Percentiles rank a stretch among this genome's conserved stretches.
Conservation (phyloP, 1,139 yeast genomes). For the Hemisphaericaspora lyxosophila region DNA sequence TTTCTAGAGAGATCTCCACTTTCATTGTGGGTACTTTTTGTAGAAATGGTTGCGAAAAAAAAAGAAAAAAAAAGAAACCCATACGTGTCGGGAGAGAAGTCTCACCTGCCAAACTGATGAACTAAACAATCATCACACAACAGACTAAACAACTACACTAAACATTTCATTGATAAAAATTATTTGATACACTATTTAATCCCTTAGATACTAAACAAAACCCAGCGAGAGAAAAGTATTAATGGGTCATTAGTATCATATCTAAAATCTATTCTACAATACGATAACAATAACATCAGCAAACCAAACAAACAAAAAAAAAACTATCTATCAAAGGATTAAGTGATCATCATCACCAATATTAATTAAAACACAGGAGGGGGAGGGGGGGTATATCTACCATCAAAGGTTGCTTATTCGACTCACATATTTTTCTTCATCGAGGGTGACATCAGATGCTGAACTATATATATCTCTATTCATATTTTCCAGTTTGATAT, state of each 20-base stretch:
- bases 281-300: too few species aligned
- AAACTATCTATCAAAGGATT: background rate
- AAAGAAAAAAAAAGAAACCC: background rate
- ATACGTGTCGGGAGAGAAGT: too few species aligned
- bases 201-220: background rate
- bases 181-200: background rate
- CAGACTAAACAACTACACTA: too few species aligned
- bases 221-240: background rate
- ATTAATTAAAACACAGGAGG: too few species aligned
- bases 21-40: background rate
- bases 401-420: constrained; percentile 1
- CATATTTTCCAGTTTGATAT: constrained; percentile 4
- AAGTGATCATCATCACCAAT: too few species aligned
- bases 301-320: constrained; percentile 1
- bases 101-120: too few species aligned
- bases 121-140: too few species aligned
- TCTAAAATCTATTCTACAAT: background rate
- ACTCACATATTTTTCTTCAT: constrained; percentile 8
- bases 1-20: too few species aligned
- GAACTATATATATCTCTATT: constrained; percentile 10
- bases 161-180: background rate
- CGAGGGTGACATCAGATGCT: constrained; percentile 12
- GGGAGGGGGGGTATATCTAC: too few species aligned
- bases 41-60: background rate
- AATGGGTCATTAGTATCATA: background rate